Percentiles rank a stretch among this genome's conserved stretches.
phyloP scores from a whole-genome alignment of 441 rosid species.

The Pelargonium cotyledonis region DNA sequence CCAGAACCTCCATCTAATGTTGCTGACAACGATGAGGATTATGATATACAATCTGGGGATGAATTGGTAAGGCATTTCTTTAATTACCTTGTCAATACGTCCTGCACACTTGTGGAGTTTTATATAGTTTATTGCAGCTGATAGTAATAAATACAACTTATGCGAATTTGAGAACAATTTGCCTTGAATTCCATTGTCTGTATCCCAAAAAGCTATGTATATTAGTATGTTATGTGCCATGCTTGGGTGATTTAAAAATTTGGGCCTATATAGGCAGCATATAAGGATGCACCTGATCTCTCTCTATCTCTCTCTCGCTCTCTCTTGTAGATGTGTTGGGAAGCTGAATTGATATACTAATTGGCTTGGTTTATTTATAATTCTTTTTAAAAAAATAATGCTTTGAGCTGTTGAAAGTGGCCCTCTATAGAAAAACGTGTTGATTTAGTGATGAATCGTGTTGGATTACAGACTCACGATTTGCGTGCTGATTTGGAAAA shows the following conservation, averaged over 20 bases:
- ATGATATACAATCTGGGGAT: conserved; percentile 51
- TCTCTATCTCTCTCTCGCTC: not conserved
- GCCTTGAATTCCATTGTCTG: not conserved
- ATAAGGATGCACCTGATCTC: not conserved
- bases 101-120: conserved; percentile 2
- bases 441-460: too few relatives aligned
- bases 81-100: conserved; percentile 10
- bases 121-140: not conserved
- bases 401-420: not conserved
- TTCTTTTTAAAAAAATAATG: not conserved
- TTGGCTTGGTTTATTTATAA: not conserved
- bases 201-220: not conserved
- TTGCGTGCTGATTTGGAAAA: too few relatives aligned
- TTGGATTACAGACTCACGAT: too few relatives aligned
- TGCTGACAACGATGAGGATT: conserved; percentile 66
- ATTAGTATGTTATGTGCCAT: conserved; percentile 1
- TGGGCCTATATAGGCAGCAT: conserved; percentile 3
- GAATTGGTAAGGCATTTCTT: conserved; percentile 54
- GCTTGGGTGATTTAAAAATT: not conserved
- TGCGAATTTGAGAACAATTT: not conserved
- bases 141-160: not conserved
- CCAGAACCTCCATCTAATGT: conserved; percentile 41
- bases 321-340: not conserved
- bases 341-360: not conserved
- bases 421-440: not conserved